Evolutionary conservation across 371 early-diverging fungal species (phyloP), one percentile per base, ranked within the genome.

Genomic region (Haplosporangium sp.): DNA sequence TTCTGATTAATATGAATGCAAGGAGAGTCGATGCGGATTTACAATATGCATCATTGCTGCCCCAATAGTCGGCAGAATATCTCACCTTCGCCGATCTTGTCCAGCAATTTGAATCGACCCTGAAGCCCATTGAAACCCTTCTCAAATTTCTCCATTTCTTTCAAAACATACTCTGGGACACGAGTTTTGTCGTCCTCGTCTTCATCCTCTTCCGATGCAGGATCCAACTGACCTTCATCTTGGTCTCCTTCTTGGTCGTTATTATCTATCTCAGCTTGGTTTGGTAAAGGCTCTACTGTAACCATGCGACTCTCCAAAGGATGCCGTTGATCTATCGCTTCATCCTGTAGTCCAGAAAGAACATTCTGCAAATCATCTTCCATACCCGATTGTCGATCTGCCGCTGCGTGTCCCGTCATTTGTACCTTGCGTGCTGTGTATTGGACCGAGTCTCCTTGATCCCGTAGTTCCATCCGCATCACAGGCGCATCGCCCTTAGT

Each of bases 11-110:
- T n/a, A n/a, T n/a, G 18, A 38, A 11, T 12, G 11, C 2, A 21
- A 46, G 20, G 18, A 47, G 23, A 20, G 41, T n/a, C n/a, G 8
- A 46, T 20, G 20, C 6, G 11, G 1, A 41, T 43, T 7, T 18
- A 14, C 37, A 13, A 4, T 50, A 41, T n/a, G 41, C 16, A 45
- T 23, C 51, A n/a, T 50, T 18, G 13, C 18, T 8, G 7, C n/a
- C 51, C 13, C n/a, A n/a, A 50, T n/a, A 43, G 43, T 43, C 7
- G 10, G 10, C 43, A 43, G 9, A 40, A 37, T 37, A 12, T 6
- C 51, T 0, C 55, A 88, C 91, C 95, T 81, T 93, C 93, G 18
- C 95, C 95, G 67, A 93, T 90, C 77, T 90, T 93, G 48, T 87
- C 88, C 10, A 92, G 62, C 14, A 95, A 81, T 23, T 86, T 80